Percentiles rank a stretch among this genome's conserved stretches.
These are phyloP conservation scores for Priceomyces medius DNA, from an alignment of 805 yeast genomes.

Conservation along the genomic window DNA sequence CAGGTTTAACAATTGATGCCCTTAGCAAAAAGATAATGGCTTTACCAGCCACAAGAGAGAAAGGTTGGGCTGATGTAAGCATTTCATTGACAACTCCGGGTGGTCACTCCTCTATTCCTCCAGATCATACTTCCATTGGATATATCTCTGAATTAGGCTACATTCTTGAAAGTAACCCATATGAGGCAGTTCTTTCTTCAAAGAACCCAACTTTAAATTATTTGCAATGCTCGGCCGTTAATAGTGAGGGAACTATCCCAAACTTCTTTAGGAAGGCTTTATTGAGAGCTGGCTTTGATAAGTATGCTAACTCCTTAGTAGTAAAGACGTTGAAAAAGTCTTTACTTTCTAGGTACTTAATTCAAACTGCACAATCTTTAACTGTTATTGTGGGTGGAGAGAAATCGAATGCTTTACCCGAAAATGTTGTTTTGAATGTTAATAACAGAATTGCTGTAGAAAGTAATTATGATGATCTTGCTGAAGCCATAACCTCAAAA, in stretches of 20 bases:
- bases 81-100: conserved; percentile 61
- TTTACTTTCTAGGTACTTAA: conserved; percentile 22
- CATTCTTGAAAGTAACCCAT: conserved; percentile 58
- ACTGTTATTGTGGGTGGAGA: conserved; percentile 38
- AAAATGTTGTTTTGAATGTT: conserved; percentile 25
- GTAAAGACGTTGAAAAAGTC: conserved; percentile 16
- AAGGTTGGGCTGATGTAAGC: conserved; percentile 46
- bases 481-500: conserved; percentile 18
- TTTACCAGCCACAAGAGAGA: conserved; percentile 45
- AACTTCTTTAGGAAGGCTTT: conserved; percentile 26
- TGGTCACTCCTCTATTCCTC: conserved; percentile 82
- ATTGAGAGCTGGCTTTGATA: conserved; percentile 36
- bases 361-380: conserved; percentile 34
- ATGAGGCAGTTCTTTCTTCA: conserved; percentile 42
- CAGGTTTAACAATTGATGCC: conserved; percentile 34
- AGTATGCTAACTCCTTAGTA: conserved; percentile 25
- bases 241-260: conserved; percentile 29
- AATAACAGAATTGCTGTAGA: conserved; percentile 39
- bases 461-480: conserved; percentile 21
- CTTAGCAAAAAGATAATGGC: conserved; percentile 57
- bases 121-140: conserved; percentile 79
- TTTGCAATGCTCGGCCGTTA: conserved; percentile 64
- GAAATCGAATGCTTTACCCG: conserved; percentile 42
- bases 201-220: conserved; percentile 60
- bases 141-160: conserved; percentile 59